Base-by-base conservation (phyloP, 345 rosid species). In the Syzygium aromaticum region DNA sequence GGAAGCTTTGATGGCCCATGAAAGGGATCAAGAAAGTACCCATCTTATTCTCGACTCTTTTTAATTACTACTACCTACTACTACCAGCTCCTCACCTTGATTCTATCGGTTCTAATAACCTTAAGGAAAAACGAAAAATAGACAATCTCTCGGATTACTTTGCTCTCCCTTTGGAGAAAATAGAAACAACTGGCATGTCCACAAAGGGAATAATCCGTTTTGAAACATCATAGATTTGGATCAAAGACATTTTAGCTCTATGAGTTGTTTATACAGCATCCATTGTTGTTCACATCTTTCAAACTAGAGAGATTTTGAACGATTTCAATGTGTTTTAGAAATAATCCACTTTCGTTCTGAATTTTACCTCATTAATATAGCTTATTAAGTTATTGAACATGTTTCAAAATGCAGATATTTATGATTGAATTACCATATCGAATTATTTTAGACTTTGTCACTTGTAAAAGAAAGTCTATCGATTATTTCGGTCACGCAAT, bases 401-500 rank as follows among this genome's bases (percentile, higher is more conserved):
- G 11, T 9, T 73, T 73, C 13, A 73, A 38, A 73, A 73, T 16
- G 17, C 21, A 67, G 33, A 30, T 1, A 3, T 8, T 2, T 30
- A 0, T 5, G 12, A 7, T 17, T 30, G 22, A 67, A 67, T 67
- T 67, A 73, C 4, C 7, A 38, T 21, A 73, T 9, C 25, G 2
- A 33, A 13, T 67, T 67, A 17, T 8, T 67, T 67, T 67, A 67
- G 22, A 33, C 9, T 67, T 17, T 11, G 0, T 38, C 14, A 33
- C 13, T 73, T 33, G 38, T 9, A 17, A 33, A 38, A 73, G 61
- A 73, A 5, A 11, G 14, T 17, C 3, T 33, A 73, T 5, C 7
- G 11, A 73, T 17, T 73, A 13, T 73, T 13, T 19, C 2, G 0
- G 11, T 0, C 25, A 33, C 21, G 3, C 3, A 0, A 33, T 8